Evolutionary conservation across 177 flowering plant species (phyloP).

Genomic region (Vitis hybrid): DNA sequence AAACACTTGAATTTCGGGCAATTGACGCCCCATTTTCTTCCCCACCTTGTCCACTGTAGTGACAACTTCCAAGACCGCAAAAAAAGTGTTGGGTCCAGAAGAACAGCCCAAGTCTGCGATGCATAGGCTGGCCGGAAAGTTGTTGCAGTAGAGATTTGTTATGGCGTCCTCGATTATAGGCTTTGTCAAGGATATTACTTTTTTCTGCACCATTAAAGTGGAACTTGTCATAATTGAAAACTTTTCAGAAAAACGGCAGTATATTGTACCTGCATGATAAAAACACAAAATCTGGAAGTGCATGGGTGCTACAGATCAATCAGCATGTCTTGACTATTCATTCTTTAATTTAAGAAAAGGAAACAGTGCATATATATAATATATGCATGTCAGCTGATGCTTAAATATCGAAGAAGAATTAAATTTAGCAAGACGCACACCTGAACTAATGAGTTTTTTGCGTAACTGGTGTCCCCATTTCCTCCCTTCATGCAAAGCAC

Average conservation of each 20-base stretch:
- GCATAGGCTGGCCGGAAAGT: conserved; percentile 1
- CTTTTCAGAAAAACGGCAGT: neutral
- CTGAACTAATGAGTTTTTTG: conserved; percentile 18
- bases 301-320: neutral
- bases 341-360: neutral
- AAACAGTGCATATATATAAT: neutral
- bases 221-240: neutral
- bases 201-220: conserved; percentile 8
- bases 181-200: conserved; percentile 20
- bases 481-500: conserved; percentile 25
- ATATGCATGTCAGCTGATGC: neutral
- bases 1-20: conserved; percentile 18
- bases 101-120: conserved; percentile 37
- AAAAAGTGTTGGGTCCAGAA: conserved; percentile 32
- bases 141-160: conserved; percentile 10
- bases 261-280: neutral
- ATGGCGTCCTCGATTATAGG: conserved; percentile 21
- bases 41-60: neutral
- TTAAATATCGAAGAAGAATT: neutral
- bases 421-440: neutral
- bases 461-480: conserved; percentile 18
- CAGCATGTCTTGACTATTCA: no score
- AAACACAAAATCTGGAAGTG: neutral
- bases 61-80: conserved; percentile 13
- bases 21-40: neutral